Evolutionary conservation across 2,329 filamentous ascomycete species (phyloP).

Genomic region (Cladosporium sp.): DNA sequence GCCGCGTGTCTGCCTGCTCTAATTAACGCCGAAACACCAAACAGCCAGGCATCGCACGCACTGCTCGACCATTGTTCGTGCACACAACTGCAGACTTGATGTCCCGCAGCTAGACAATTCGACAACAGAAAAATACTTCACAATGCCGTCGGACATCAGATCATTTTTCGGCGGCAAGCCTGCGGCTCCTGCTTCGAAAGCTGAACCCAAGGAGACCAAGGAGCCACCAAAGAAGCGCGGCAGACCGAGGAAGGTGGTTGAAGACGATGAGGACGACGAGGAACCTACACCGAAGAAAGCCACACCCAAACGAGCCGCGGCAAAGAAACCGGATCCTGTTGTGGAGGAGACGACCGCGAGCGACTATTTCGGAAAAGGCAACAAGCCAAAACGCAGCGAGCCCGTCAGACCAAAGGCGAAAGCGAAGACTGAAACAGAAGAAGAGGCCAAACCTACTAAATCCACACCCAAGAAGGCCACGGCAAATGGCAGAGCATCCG

Average conservation of each 20-base stretch:
- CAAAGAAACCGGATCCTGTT: constrained; percentile 39
- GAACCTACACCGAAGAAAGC: constrained; percentile 34
- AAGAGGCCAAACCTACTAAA: constrained; percentile 28
- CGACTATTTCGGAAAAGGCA: constrained; percentile 61
- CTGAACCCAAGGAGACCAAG: constrained; percentile 29
- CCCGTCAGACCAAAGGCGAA: constrained; percentile 31
- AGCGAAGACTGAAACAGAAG: constrained; percentile 26
- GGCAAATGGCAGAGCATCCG: constrained; percentile 41
- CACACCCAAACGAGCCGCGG: constrained; percentile 58
- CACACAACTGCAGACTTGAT: not conserved
- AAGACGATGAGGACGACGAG: constrained; percentile 78
- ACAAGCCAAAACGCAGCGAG: constrained; percentile 56
- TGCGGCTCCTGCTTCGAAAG: constrained; percentile 52
- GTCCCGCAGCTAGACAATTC: not conserved
- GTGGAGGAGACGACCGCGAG: constrained; percentile 61
- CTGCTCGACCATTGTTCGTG: not conserved
- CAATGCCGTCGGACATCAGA: constrained; percentile 83
- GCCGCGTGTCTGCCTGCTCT: constrained; percentile 12
- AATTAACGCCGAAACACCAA: constrained; percentile 12
- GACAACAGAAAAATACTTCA: constrained; percentile 12
- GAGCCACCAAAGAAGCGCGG: constrained; percentile 46
- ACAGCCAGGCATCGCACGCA: not conserved
- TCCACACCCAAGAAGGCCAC: constrained; percentile 43
- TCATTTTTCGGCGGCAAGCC: constrained; percentile 85
- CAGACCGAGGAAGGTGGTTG: constrained; percentile 66